These are phyloP conservation scores for Eucalyptus pauciflora DNA, from an alignment of 345 rosid species.

Conservation along the genomic window DNA sequence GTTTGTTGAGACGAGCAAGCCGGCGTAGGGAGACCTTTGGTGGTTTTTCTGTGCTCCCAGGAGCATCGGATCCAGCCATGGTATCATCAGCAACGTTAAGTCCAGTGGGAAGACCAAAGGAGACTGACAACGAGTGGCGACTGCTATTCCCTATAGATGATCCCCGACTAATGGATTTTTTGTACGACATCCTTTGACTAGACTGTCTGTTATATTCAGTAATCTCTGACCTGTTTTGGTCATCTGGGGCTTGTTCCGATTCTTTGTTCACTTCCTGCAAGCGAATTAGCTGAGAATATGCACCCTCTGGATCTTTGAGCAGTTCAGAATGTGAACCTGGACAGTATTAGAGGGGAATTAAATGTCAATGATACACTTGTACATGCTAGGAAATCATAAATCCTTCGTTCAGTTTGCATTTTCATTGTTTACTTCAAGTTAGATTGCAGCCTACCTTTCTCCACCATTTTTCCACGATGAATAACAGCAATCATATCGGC, in stretches of 20 bases:
- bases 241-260: slow-evolving; percentile 21
- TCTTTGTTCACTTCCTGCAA: slow-evolving; percentile 54
- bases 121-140: slow-evolving; percentile 34
- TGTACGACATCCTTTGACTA: slow-evolving; percentile 24
- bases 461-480: slow-evolving; percentile 20
- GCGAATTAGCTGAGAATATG: slow-evolving; percentile 73
- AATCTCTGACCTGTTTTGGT: slow-evolving; percentile 12
- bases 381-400: neutral
- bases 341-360: neutral
- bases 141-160: slow-evolving; percentile 57
- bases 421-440: neutral
- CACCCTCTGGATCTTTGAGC: slow-evolving; percentile 62
- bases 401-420: neutral
- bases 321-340: slow-evolving; percentile 62
- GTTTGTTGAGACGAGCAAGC: slow-evolving; percentile 68
- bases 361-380: neutral
- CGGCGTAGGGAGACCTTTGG: slow-evolving; percentile 38
- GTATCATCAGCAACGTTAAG: slow-evolving; percentile 9
- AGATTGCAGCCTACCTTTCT: slow-evolving; percentile 13
- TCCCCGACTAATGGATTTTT: slow-evolving; percentile 40
- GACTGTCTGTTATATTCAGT: slow-evolving; percentile 25
- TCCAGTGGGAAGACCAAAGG: slow-evolving; percentile 58
- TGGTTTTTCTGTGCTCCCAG: neutral
- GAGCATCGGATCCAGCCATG: neutral
- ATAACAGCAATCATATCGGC: slow-evolving; percentile 18